Evolutionary conservation across 2,329 filamentous ascomycete species (phyloP).

Genomic region (Pestalotiopsis sp.): DNA sequence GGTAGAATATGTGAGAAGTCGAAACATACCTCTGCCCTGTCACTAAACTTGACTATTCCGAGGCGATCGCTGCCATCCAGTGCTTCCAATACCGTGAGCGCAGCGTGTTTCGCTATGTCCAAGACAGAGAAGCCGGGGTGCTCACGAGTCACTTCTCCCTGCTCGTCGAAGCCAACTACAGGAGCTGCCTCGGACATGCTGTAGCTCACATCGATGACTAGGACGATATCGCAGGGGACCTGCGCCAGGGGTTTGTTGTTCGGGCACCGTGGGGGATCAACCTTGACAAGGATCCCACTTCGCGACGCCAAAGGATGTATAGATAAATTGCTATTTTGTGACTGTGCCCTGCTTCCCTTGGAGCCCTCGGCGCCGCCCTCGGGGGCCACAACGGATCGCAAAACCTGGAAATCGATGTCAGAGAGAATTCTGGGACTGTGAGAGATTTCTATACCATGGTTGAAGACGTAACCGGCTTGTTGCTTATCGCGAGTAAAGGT

Average conservation of each 20-base stretch:
- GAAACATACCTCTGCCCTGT: constrained; percentile 32
- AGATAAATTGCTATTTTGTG: constrained; percentile 15
- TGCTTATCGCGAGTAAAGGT: no score
- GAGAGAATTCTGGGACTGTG: no score
- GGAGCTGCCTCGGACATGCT: constrained; percentile 55
- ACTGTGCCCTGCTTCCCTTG: neutral
- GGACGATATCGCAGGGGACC: constrained; percentile 60
- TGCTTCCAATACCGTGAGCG: constrained; percentile 58
- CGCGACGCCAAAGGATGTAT: constrained; percentile 40
- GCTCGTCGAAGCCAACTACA: constrained; percentile 39
- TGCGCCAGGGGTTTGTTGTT: constrained; percentile 29
- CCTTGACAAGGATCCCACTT: constrained; percentile 46
- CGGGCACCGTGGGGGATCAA: constrained; percentile 45
- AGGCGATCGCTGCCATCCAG: constrained; percentile 56
- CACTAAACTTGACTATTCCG: constrained; percentile 58
- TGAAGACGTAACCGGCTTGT: no score
- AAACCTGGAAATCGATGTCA: neutral
- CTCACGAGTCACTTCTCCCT: constrained; percentile 35
- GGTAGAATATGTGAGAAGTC: neutral
- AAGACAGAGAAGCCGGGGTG: constrained; percentile 54
- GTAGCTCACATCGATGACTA: constrained; percentile 62
- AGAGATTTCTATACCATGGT: no score
- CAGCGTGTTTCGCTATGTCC: constrained; percentile 62
- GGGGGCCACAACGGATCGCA: neutral
- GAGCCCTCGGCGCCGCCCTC: neutral